Base-by-base conservation (phyloP, 768 basidiomycete genomes). In the Lactarius sanguifluus region DNA sequence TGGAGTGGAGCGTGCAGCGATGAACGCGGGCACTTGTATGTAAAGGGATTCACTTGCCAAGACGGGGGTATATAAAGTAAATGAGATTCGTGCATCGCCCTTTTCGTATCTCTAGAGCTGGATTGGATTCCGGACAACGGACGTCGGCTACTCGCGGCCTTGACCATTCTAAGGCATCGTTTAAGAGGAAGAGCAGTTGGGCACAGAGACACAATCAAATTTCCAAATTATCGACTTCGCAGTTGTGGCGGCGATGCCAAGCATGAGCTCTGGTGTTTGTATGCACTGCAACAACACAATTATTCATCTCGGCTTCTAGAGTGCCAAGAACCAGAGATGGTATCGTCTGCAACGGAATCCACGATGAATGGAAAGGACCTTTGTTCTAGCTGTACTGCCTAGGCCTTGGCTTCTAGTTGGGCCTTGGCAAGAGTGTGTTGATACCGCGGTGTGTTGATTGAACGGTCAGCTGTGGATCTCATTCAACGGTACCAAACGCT, bases 61-160 rank as follows among this genome's bases (percentile, higher is more conserved):
- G 32, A 20, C 3, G 12, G 25, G 16, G 18, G 56, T 16, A 30
- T 30, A 34, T 61, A 52, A 56, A 66, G 43, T 57, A 66, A 62
- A 40, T 8, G 3, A 10, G 41, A 10, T 15, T 41, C 12, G 36
- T 13, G 3, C 36, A 38, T 38, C 12, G 16, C 41, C 15, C 6
- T 18, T 41, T 18, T 18, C 41, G 41, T 18, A 18, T 41, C 16
- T 5, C 4, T 18, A 18, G 41, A 41, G 16, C 41, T 18, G 41
- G 41, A 41, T 16, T 18, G 41, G 41, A 41, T 16, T 41, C 41
- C 16, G 6, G 41, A 18, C 16, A 41, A 41, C 41, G 41, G 41
- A 41, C 1, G 41, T 41, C 41, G 41, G 41, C 41, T 41, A 41
- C 16, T 18, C 41, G 41, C 41, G 41, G 16, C 15, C 41, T 18